A percentile compares a stretch with the other conserved stretches of the same genome.
These are phyloP conservation scores for Rhododendron molle DNA, from an alignment of 148 eudicot species.

Conservation along the genomic window DNA sequence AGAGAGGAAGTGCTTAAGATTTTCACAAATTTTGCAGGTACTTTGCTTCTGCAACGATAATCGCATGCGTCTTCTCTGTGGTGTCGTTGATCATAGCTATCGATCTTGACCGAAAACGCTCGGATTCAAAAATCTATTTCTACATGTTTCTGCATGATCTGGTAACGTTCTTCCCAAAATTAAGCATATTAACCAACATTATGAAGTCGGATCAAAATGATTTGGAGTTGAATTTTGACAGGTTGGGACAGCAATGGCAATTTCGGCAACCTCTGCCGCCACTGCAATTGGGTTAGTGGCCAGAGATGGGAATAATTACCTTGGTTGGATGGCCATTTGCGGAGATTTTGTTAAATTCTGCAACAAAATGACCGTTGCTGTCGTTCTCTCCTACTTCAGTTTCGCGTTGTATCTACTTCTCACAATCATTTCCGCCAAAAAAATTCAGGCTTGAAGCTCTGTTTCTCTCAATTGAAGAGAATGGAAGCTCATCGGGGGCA, in stretches of 20 bases:
- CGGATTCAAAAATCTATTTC: constrained; percentile 25
- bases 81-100: constrained; percentile 31
- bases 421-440: constrained; percentile 24
- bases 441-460: not conserved
- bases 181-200: not conserved
- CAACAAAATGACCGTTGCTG: constrained; percentile 13
- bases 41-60: constrained; percentile 38
- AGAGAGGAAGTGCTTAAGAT: too few relatives aligned
- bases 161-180: constrained; percentile 30
- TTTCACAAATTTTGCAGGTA: constrained; percentile 37
- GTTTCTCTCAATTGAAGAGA: not conserved
- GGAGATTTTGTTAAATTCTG: constrained; percentile 36
- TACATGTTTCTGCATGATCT: constrained; percentile 65
- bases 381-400: constrained; percentile 23
- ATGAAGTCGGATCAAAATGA: not conserved
- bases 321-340: constrained; percentile 52
- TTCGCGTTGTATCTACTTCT: constrained; percentile 25
- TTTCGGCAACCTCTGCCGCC: constrained; percentile 43
- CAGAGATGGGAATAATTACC: constrained; percentile 28
- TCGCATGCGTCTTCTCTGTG: constrained; percentile 33
- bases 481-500: not conserved
- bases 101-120: constrained; percentile 16
- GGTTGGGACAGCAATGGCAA: constrained; percentile 16
- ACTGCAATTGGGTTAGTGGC: constrained; percentile 50
- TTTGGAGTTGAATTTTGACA: not conserved